Evolutionary conservation across 192 early-diverging fungal species (phyloP).

Genomic region (Paraglomus occultum): DNA sequence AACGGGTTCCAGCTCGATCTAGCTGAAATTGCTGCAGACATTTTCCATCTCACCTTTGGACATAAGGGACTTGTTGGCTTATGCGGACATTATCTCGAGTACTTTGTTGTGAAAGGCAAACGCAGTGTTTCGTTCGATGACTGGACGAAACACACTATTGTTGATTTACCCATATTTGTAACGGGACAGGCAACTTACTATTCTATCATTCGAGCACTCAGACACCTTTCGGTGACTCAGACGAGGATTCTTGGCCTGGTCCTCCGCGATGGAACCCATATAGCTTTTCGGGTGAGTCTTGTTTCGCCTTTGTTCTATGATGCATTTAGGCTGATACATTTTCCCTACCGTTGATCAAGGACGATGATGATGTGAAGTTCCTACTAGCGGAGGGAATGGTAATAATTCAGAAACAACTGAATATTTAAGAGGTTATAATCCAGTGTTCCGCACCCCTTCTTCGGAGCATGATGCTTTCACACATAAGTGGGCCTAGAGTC

Average conservation of each 20-base stretch:
- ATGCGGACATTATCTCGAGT: too few relatives aligned
- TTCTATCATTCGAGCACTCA: background rate
- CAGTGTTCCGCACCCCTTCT: background rate
- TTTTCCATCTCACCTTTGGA: too few relatives aligned
- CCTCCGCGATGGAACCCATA: background rate
- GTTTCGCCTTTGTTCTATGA: background rate
- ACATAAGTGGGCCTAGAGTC: background rate
- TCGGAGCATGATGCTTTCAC: background rate
- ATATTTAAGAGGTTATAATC: background rate
- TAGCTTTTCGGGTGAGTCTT: background rate
- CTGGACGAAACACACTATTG: background rate
- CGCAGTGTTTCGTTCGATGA: background rate
- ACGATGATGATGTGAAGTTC: conserved; percentile 9
- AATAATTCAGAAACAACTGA: background rate
- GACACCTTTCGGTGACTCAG: background rate
- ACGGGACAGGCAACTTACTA: background rate
- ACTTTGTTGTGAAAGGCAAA: too few relatives aligned
- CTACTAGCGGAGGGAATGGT: background rate
- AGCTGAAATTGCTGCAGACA: too few relatives aligned
- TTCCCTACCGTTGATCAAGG: background rate
- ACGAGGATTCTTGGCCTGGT: background rate
- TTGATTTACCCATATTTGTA: background rate
- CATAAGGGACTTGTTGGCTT: too few relatives aligned
- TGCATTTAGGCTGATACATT: conserved; percentile 4
- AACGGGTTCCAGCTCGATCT: too few relatives aligned